phyloP scores from a whole-genome alignment of 2,329 filamentous ascomycete genomes.

The Ophiostoma piceae region DNA sequence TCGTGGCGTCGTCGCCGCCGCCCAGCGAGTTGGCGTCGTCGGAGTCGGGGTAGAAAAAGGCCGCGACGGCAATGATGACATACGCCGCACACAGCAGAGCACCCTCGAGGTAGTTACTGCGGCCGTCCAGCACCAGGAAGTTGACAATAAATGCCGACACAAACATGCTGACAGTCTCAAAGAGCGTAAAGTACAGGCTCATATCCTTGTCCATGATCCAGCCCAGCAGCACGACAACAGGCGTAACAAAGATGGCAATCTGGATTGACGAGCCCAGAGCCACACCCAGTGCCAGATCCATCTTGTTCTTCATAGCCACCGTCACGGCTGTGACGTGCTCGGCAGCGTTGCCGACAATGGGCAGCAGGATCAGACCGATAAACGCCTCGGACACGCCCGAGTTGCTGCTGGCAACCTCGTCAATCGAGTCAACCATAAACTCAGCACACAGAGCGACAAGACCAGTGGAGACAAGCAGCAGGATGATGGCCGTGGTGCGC shows the following conservation, averaged over 20 bases:
- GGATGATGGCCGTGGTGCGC: slow-evolving; percentile 42
- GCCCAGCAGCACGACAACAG: slow-evolving; percentile 54
- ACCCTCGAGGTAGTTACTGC: slow-evolving; percentile 57
- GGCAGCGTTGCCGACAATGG: slow-evolving; percentile 58
- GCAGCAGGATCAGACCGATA: slow-evolving; percentile 57
- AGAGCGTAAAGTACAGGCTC: slow-evolving; percentile 67
- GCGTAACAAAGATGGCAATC: slow-evolving; percentile 57
- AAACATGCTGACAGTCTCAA: slow-evolving; percentile 69
- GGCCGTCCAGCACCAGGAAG: slow-evolving; percentile 67
- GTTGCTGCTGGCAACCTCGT: slow-evolving; percentile 46
- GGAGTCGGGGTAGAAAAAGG: slow-evolving; percentile 30
- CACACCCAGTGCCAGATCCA: slow-evolving; percentile 57
- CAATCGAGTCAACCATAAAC: slow-evolving; percentile 56
- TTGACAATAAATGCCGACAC: slow-evolving; percentile 67
- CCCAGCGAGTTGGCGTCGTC: slow-evolving; percentile 28
- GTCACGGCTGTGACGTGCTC: slow-evolving; percentile 59
- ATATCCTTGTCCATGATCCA: slow-evolving; percentile 54
- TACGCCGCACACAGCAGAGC: slow-evolving; percentile 32
- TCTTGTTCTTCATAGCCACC: slow-evolving; percentile 55
- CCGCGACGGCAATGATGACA: slow-evolving; percentile 32
- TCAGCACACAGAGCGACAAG: slow-evolving; percentile 57
- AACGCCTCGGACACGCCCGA: slow-evolving; percentile 50
- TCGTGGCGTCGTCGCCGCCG: slow-evolving; percentile 22
- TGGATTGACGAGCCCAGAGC: slow-evolving; percentile 58
- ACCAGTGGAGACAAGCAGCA: slow-evolving; percentile 50